These are phyloP conservation scores for Pythium pyrilobum DNA, from an alignment of 352 stramenopile genomes.

Conservation along the genomic window DNA sequence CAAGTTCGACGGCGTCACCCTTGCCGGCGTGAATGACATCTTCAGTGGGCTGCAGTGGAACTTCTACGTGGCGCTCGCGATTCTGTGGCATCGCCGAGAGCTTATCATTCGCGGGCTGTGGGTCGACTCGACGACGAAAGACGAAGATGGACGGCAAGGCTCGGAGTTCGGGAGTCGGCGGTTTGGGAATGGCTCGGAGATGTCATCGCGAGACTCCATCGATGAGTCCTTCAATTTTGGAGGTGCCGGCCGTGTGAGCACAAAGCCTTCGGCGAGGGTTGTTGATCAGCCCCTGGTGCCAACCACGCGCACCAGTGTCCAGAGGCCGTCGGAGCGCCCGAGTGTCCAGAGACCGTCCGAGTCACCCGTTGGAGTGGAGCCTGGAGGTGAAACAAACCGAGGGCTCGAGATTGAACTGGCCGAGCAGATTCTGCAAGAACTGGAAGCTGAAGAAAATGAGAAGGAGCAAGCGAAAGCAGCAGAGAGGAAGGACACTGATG, in stretches of 20 bases:
- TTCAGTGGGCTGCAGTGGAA: slow-evolving; percentile 78
- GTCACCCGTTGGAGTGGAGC: background rate
- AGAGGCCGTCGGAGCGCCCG: too few species aligned
- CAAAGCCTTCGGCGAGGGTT: background rate
- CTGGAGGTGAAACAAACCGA: background rate
- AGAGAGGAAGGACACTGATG: background rate
- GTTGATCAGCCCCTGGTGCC: background rate
- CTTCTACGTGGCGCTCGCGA: slow-evolving; percentile 72
- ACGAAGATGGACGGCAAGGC: slow-evolving; percentile 6
- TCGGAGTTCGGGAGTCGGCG: slow-evolving; percentile 25
- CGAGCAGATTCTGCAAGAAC: slow-evolving; percentile 18
- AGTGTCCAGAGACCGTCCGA: too few species aligned
- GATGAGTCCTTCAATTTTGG: slow-evolving; percentile 57
- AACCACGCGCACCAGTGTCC: too few species aligned
- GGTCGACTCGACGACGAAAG: slow-evolving; percentile 27
- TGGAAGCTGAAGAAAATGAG: slow-evolving; percentile 20
- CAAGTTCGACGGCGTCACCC: slow-evolving; percentile 74
- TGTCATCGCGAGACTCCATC: slow-evolving; percentile 70
- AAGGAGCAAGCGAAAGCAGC: slow-evolving; percentile 2
- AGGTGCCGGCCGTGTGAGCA: background rate
- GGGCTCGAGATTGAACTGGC: slow-evolving; percentile 9
- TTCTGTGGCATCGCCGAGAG: slow-evolving; percentile 79
- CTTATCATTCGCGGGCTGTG: slow-evolving; percentile 76
- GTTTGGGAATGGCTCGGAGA: slow-evolving; percentile 35
- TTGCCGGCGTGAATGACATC: slow-evolving; percentile 33